A percentile compares a stretch with the other conserved stretches of the same genome.
Conservation (phyloP, 495 filamentous ascomycete genomes). For the Aspergillus kassunensis region DNA sequence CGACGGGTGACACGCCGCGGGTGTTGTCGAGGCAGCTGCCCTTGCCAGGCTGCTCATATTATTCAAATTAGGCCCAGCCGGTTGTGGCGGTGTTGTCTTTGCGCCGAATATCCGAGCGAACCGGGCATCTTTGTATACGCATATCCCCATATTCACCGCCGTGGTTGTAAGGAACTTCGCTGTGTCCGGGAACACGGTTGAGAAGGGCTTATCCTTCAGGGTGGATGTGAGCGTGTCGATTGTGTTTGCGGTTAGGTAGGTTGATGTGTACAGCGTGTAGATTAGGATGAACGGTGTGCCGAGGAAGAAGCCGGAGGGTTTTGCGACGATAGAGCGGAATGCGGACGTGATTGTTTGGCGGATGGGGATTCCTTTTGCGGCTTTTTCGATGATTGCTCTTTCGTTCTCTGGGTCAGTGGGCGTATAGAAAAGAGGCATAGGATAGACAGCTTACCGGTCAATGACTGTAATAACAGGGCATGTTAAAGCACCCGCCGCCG, state of each 20-base stretch:
- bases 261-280: constrained; percentile 83
- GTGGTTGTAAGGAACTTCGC: constrained; percentile 80
- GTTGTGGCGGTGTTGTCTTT: constrained; percentile 16
- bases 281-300: constrained; percentile 83
- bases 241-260: constrained; percentile 84
- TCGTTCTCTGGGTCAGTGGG: too few species aligned
- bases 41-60: too few species aligned
- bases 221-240: constrained; percentile 80
- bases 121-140: constrained; percentile 87
- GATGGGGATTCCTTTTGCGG: constrained; percentile 75
- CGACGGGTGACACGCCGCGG: constrained; percentile 22
- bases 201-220: constrained; percentile 48
- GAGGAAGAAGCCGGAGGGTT: constrained; percentile 68
- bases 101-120: constrained; percentile 80
- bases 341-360: constrained; percentile 60
- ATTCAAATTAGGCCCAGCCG: too few species aligned
- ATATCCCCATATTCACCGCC: constrained; percentile 82
- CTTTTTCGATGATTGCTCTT: constrained; percentile 96
- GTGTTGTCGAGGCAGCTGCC: background rate
- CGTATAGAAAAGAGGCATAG: too few species aligned
- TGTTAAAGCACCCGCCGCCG: constrained; percentile 73
- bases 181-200: constrained; percentile 64
- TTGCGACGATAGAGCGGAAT: constrained; percentile 57
- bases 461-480: constrained; percentile 88
- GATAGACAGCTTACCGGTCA: constrained; percentile 68